Evolutionary conservation across 371 early-diverging fungal species (phyloP).

Genomic region (Mycotypha africana): DNA sequence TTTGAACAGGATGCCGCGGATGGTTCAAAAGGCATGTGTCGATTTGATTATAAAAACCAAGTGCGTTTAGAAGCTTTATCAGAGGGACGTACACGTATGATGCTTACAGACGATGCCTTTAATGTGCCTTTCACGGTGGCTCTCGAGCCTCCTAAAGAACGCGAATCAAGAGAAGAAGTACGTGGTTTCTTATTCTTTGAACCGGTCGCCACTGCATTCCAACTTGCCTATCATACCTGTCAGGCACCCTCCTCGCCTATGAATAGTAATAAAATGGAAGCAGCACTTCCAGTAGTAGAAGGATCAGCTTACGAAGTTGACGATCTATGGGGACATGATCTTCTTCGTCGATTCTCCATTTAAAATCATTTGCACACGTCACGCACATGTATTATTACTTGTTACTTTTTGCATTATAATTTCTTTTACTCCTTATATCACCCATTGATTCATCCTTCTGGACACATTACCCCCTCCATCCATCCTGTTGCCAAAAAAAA

Average conservation of each 20-base stretch:
- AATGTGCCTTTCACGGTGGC: slow-evolving; percentile 27
- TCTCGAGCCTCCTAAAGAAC: slow-evolving; percentile 23
- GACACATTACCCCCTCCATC: too few species aligned
- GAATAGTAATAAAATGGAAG: slow-evolving; percentile 5
- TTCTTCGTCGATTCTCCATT: slow-evolving; percentile 17
- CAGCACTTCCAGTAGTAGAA: slow-evolving; percentile 4
- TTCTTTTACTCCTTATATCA: too few species aligned
- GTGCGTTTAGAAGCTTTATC: slow-evolving; percentile 38
- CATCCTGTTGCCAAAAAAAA: too few species aligned
- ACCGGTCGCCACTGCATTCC: slow-evolving; percentile 15
- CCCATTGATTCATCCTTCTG: too few species aligned
- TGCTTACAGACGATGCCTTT: slow-evolving; percentile 28
- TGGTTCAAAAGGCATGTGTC: slow-evolving; percentile 38
- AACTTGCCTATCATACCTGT: slow-evolving; percentile 7
- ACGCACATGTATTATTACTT: too few species aligned
- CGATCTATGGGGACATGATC: slow-evolving; percentile 4
- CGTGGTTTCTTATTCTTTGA: slow-evolving; percentile 34
- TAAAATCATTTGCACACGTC: too few species aligned
- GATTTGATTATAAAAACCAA: slow-evolving; percentile 41
- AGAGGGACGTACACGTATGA: slow-evolving; percentile 31
- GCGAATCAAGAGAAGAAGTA: slow-evolving; percentile 31
- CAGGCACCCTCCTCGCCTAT: too few species aligned
- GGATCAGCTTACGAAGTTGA: slow-evolving; percentile 1
- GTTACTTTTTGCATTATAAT: too few species aligned
- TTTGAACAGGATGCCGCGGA: slow-evolving; percentile 35